Percentiles rank a stretch among this genome's conserved stretches.
Evolutionary conservation across 176 grass and related monocot species (phyloP).

Genomic region (Puya raimondii): DNA sequence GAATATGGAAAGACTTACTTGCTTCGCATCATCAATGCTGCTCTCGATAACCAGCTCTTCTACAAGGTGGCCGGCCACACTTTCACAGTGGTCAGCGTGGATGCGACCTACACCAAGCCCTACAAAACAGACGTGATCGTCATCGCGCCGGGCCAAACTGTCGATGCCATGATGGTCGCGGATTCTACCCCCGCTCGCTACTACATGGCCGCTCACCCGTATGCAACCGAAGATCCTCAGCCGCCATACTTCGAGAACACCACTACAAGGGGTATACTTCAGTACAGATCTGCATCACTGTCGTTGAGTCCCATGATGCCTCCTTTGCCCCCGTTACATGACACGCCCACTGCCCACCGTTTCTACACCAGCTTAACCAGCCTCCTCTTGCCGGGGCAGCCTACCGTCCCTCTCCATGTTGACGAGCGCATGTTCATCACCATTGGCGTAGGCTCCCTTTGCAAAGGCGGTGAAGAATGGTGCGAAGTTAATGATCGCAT

Average conservation of each 20-base stretch:
- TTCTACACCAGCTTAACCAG: neutral
- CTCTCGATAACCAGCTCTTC: slow-evolving; percentile 64
- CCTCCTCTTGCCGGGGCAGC: neutral
- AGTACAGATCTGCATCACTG: neutral
- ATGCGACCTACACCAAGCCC: slow-evolving; percentile 59
- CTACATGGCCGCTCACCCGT: slow-evolving; percentile 49
- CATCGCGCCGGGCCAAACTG: slow-evolving; percentile 67
- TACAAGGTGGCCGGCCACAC: slow-evolving; percentile 60
- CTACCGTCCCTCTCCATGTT: neutral
- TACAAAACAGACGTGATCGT: slow-evolving; percentile 64
- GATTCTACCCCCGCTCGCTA: slow-evolving; percentile 40
- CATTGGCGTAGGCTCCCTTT: neutral
- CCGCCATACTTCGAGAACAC: neutral
- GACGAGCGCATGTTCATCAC: neutral
- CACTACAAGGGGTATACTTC: neutral
- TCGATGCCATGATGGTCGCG: slow-evolving; percentile 57
- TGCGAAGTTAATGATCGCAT: neutral
- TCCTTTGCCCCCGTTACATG: neutral
- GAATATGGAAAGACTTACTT: slow-evolving; percentile 37
- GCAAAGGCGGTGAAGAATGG: neutral
- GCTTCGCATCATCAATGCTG: slow-evolving; percentile 66
- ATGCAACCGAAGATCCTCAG: slow-evolving; percentile 8
- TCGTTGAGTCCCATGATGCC: neutral
- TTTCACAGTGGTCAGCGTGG: slow-evolving; percentile 71
- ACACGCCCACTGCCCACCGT: neutral